Evolutionary conservation across 768 basidiomycete genomes (phyloP), one percentile per base, ranked within the genome.

Genomic region (Dentipellis sp.): DNA sequence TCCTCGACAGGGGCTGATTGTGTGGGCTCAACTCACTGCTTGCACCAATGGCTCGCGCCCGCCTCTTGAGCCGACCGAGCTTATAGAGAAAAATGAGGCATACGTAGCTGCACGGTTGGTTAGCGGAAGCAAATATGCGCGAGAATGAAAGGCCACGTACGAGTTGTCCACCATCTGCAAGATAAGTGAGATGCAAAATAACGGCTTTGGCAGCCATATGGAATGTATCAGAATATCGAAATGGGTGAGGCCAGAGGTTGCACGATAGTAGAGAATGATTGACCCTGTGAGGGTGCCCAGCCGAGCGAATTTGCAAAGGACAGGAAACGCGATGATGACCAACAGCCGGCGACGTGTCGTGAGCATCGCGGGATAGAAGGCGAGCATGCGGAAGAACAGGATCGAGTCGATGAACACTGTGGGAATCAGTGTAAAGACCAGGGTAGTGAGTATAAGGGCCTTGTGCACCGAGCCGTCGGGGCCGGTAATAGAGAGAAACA

Each of bases 341-440:
- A 58, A 34, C 1, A 61, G 45, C 0, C 55, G 59, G 23, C 39
- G 37, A 19, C 39, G 60, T 3, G 58, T 48, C 12, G 60, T 61
- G 10, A 61, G 60, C 5, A 45, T 58, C 17, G 59, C 57, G 4
- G 60, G 60, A 11, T 54, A 61, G 14, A 61, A 61, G 1, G 58
- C 60, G 34, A 61, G 60, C 16, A 61, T 52, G 14, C 60, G 53
- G 49, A 61, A 59, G 11, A 61, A 40, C 10, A 61, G 19, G 21
- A 61, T 59, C 1, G 58, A 54, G 38, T 61, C 58, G 50, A 61
- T 23, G 6, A 61, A 58, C 37, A 61, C 54, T 1, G 60, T 58
- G 1, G 60, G 60, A 9, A 53, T 17, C 16, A 61, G 58, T 17
- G 59, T 55, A 4, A 42, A 39, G 1, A 39, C 55, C 42, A 59